These are phyloP conservation scores for Grosmannia serpens DNA, from an alignment of 2,329 filamentous ascomycete species.

Conservation along the genomic window DNA sequence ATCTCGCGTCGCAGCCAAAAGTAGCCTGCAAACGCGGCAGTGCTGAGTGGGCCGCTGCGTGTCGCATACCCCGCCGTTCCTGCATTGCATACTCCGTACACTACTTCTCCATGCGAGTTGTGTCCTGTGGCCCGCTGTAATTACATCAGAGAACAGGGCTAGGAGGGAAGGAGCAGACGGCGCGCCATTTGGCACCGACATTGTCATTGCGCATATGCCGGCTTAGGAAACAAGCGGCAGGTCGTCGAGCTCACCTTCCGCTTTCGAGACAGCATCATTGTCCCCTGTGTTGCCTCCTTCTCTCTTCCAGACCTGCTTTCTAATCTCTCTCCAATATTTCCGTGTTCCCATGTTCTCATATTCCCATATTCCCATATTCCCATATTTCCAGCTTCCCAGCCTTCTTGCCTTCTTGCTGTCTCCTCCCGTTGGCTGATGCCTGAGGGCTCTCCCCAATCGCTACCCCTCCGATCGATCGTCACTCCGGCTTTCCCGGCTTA, in stretches of 20 bases:
- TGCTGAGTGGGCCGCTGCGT: not conserved
- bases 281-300: too few relatives aligned
- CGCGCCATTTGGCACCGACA: not conserved
- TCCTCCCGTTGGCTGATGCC: not conserved
- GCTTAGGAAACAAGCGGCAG: not conserved
- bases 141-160: not conserved
- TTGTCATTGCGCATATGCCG: not conserved
- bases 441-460: not conserved
- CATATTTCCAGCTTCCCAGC: too few relatives aligned
- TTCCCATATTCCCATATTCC: too few relatives aligned
- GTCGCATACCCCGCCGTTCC: not conserved
- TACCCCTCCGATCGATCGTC: not conserved
- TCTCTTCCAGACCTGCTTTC: not conserved
- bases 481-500: not conserved
- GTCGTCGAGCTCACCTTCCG: not conserved
- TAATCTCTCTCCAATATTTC: too few relatives aligned
- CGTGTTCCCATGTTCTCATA: too few relatives aligned
- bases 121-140: too few relatives aligned
- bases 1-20: too few relatives aligned
- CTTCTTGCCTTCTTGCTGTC: too few relatives aligned
- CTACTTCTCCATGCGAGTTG: too few relatives aligned
- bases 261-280: not conserved
- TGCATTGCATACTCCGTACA: not conserved
- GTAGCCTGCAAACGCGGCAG: too few relatives aligned
- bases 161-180: not conserved